Evolutionary conservation across 2,329 filamentous ascomycete species (phyloP).

Genomic region (Sporothrix pallida): DNA sequence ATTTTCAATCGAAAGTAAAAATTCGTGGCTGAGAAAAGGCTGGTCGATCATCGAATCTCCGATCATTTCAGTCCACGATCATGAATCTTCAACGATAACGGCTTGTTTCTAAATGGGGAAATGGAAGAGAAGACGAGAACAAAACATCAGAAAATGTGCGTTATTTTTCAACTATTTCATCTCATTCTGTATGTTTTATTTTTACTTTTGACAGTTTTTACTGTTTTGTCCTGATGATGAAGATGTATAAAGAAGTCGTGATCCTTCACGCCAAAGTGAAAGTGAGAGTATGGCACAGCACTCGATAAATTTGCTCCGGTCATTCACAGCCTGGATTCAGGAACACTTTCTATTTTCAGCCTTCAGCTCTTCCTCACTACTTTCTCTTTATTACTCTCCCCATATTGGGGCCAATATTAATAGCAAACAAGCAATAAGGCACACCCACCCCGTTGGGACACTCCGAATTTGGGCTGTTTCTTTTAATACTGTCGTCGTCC

Average conservation of each 20-base stretch:
- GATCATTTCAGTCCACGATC: not conserved
- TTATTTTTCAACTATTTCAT: not conserved
- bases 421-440: slow-evolving; percentile 8
- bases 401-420: slow-evolving; percentile 1
- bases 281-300: not conserved
- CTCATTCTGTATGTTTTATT: not conserved
- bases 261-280: not conserved
- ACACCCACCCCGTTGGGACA: not conserved
- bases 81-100: not conserved
- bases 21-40: slow-evolving; percentile 19
- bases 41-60: not conserved
- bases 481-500: not conserved
- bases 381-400: not conserved
- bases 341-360: not conserved
- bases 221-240: not conserved
- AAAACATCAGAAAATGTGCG: not conserved
- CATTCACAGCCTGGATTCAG: not conserved
- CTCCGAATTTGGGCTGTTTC: not conserved
- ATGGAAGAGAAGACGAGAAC: slow-evolving; percentile 4
- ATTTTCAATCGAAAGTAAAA: not conserved
- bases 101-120: slow-evolving; percentile 30
- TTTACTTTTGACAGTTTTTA: not conserved
- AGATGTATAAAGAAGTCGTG: not conserved
- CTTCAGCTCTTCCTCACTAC: no score
- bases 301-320: not conserved